A percentile compares a stretch with the other conserved stretches of the same genome.
Evolutionary conservation across 2,329 filamentous ascomycete species (phyloP).

Genomic region (Colletotrichum graminicola): DNA sequence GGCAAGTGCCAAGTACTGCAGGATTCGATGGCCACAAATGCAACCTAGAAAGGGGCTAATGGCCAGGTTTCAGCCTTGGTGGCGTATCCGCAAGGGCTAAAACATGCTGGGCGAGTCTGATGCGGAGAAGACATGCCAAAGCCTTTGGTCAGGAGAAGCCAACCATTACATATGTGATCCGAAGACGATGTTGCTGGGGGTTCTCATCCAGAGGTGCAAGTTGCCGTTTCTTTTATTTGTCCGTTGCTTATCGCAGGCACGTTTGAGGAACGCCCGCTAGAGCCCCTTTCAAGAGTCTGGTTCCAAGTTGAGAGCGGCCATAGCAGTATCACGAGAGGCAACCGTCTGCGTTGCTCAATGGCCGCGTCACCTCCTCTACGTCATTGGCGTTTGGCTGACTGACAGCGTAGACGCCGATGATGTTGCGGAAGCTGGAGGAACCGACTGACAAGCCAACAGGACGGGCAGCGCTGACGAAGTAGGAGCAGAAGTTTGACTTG

Average conservation of each 20-base stretch:
- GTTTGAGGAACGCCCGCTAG: background rate
- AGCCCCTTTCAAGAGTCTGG: too few species aligned
- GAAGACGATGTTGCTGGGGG: background rate
- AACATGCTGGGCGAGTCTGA: slow-evolving; percentile 7
- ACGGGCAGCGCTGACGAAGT: background rate
- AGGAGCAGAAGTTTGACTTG: slow-evolving; percentile 21
- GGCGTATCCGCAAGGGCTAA: slow-evolving; percentile 21
- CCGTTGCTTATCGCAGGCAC: background rate
- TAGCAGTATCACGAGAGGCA: background rate
- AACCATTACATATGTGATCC: background rate
- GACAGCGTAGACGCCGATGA: background rate
- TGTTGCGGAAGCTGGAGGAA: slow-evolving; percentile 23
- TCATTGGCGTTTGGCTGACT: background rate
- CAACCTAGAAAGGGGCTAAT: background rate
- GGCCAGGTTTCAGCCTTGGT: background rate
- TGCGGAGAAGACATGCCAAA: slow-evolving; percentile 26
- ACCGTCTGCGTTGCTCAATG: background rate
- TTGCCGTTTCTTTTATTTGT: background rate
- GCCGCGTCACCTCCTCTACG: background rate
- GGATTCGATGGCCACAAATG: slow-evolving; percentile 14
- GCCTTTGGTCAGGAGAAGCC: background rate
- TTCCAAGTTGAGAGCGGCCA: background rate
- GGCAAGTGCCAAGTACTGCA: slow-evolving; percentile 36
- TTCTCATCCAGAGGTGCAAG: background rate
- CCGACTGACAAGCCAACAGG: slow-evolving; percentile 9